Evolutionary conservation across 2,329 filamentous ascomycete species (phyloP).

Genomic region (Fusarium mexicanum): DNA sequence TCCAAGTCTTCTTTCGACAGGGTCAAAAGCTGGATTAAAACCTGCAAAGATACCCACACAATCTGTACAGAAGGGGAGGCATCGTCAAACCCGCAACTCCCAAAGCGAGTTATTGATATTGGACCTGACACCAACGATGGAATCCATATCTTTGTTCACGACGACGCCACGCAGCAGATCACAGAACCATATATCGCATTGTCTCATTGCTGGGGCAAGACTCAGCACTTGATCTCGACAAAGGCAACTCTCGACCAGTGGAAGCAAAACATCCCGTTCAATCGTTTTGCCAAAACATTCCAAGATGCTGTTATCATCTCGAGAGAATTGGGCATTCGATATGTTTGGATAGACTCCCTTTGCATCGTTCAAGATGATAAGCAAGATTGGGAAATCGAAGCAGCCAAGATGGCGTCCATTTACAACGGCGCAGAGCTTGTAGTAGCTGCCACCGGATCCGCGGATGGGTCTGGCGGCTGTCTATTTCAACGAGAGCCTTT

Average conservation of each 20-base stretch:
- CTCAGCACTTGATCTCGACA: slow-evolving; percentile 14
- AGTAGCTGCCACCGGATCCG: slow-evolving; percentile 36
- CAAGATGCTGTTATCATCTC: slow-evolving; percentile 32
- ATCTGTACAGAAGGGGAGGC: slow-evolving; percentile 27
- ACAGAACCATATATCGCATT: slow-evolving; percentile 31
- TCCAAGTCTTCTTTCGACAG: slow-evolving; percentile 13
- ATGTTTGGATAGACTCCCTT: slow-evolving; percentile 43
- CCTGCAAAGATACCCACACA: slow-evolving; percentile 19
- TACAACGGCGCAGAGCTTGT: slow-evolving; percentile 41
- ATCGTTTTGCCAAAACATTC: slow-evolving; percentile 26
- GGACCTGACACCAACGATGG: slow-evolving; percentile 24
- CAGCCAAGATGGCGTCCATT: slow-evolving; percentile 43
- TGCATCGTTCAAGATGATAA: slow-evolving; percentile 43
- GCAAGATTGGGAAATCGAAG: slow-evolving; percentile 41
- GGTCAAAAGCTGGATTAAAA: slow-evolving; percentile 31
- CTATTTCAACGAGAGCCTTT: slow-evolving; percentile 26
- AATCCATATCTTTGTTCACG: slow-evolving; percentile 29
- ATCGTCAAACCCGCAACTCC: slow-evolving; percentile 1
- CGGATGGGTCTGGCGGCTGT: slow-evolving; percentile 32
- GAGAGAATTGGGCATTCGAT: slow-evolving; percentile 31
- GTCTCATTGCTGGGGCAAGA: slow-evolving; percentile 39
- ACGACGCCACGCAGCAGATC: slow-evolving; percentile 4
- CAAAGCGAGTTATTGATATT: slow-evolving; percentile 35
- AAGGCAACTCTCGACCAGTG: slow-evolving; percentile 19
- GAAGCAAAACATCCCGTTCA: slow-evolving; percentile 34